Percentiles rank a stretch among this genome's conserved stretches.
Evolutionary conservation across 805 yeast genomes (phyloP).

Genomic region (Starmerella roubikii): DNA sequence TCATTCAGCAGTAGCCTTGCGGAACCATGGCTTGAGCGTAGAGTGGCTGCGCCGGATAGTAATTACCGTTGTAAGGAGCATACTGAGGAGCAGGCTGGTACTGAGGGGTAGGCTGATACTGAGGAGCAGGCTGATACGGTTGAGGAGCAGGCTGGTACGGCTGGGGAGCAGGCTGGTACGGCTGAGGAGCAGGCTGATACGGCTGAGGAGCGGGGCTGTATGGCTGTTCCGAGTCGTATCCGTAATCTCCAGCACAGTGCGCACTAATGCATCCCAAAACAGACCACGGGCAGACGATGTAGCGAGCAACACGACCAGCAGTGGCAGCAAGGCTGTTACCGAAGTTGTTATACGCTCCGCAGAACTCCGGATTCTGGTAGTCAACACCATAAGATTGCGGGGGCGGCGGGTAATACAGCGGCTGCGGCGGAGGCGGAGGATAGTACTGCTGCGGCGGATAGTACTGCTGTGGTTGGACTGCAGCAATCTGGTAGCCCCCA

Average conservation of each 20-base stretch:
- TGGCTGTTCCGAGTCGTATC: neutral
- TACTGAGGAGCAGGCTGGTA: conserved; percentile 1
- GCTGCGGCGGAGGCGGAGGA: conserved; percentile 9
- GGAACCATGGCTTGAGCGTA: neutral
- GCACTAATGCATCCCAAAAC: conserved; percentile 2
- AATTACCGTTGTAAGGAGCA: too few species aligned
- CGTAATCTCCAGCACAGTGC: conserved; percentile 2
- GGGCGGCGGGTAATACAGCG: neutral
- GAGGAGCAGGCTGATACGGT: neutral
- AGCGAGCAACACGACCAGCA: conserved; percentile 10
- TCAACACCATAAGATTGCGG: neutral
- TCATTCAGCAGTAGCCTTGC: too few species aligned
- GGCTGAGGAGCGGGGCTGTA: neutral
- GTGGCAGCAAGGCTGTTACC: conserved; percentile 9
- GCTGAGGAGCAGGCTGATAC: neutral
- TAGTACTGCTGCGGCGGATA: neutral
- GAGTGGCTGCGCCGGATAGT: too few species aligned
- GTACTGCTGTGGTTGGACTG: conserved; percentile 1
- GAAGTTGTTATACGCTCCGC: conserved; percentile 6
- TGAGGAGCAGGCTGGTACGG: too few species aligned
- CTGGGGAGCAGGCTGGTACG: too few species aligned
- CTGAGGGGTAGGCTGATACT: neutral
- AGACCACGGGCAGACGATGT: conserved; percentile 14
- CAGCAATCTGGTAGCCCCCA: neutral
- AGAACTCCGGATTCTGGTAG: neutral